Evolutionary conservation across 805 yeast species (phyloP).

Genomic region (Priceomyces carsonii): DNA sequence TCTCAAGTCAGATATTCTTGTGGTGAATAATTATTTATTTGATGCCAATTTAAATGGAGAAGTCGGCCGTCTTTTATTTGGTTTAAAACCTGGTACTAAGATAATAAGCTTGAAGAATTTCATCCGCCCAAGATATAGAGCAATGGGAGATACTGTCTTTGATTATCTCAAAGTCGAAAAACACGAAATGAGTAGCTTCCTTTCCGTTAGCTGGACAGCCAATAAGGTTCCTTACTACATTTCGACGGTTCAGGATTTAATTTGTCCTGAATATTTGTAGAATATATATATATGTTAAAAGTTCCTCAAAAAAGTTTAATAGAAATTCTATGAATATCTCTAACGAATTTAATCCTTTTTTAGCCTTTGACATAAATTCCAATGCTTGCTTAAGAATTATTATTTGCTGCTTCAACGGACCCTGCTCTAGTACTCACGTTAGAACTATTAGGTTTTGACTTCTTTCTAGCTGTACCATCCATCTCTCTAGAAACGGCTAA

Average conservation of each 20-base stretch:
- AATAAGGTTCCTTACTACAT: constrained; percentile 80
- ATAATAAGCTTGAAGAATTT: constrained; percentile 79
- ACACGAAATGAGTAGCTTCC: constrained; percentile 58
- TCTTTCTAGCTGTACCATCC: constrained; percentile 61
- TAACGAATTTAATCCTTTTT: background rate
- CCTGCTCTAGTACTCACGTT: constrained; percentile 32
- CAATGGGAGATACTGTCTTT: constrained; percentile 56
- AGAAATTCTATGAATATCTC: background rate
- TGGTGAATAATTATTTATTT: constrained; percentile 83
- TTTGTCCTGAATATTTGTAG: constrained; percentile 34
- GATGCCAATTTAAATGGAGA: constrained; percentile 70
- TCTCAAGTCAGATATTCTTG: constrained; percentile 64
- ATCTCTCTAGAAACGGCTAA: constrained; percentile 69
- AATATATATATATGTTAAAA: background rate
- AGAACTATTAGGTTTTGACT: constrained; percentile 18
- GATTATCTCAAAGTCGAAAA: constrained; percentile 66
- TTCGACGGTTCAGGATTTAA: constrained; percentile 57
- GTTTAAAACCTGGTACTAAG: constrained; percentile 70
- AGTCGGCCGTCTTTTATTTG: constrained; percentile 64
- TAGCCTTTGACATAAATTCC: constrained; percentile 1
- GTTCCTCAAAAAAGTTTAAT: background rate
- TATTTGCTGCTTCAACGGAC: constrained; percentile 29
- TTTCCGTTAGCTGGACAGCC: constrained; percentile 88
- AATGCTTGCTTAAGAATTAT: background rate
- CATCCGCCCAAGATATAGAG: constrained; percentile 72